phyloP scores from a whole-genome alignment of 179 eudicot genomes.

The Silene vulgaris region DNA sequence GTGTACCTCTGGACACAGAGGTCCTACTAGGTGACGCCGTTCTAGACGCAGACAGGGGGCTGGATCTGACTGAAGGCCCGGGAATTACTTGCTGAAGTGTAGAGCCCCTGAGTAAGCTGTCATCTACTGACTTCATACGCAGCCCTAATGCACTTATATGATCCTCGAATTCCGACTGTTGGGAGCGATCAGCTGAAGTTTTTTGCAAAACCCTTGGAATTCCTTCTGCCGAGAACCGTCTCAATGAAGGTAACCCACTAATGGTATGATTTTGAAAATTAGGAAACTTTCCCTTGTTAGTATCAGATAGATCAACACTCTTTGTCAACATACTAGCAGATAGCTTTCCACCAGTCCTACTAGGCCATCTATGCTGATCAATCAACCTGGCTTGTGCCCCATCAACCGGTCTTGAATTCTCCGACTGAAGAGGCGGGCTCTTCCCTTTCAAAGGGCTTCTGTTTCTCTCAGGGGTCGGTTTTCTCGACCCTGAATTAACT shows the following conservation, averaged over 20 bases:
- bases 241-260: constrained; percentile 25
- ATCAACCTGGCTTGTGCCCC: constrained; percentile 47
- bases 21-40: constrained; percentile 59
- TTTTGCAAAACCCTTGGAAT: constrained; percentile 41
- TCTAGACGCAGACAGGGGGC: constrained; percentile 49
- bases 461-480: constrained; percentile 81
- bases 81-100: constrained; percentile 29
- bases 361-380: constrained; percentile 92
- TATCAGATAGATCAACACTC: constrained; percentile 51
- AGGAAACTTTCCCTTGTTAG: constrained; percentile 30
- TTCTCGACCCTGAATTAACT: constrained; percentile 39
- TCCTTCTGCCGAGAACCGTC: constrained; percentile 60
- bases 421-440: constrained; percentile 54
- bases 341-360: constrained; percentile 59
- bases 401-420: constrained; percentile 83
- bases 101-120: constrained; percentile 34
- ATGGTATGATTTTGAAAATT: constrained; percentile 25
- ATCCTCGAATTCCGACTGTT: constrained; percentile 32
- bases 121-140: constrained; percentile 42
- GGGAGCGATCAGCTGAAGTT: constrained; percentile 42
- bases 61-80: constrained; percentile 40
- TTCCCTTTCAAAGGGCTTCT: constrained; percentile 80
- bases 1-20: constrained; percentile 35
- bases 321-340: constrained; percentile 35
- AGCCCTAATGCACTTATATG: constrained; percentile 26